Conservation (phyloP, 129 eudicot genomes). For the Gnaphalium uliginosum region DNA sequence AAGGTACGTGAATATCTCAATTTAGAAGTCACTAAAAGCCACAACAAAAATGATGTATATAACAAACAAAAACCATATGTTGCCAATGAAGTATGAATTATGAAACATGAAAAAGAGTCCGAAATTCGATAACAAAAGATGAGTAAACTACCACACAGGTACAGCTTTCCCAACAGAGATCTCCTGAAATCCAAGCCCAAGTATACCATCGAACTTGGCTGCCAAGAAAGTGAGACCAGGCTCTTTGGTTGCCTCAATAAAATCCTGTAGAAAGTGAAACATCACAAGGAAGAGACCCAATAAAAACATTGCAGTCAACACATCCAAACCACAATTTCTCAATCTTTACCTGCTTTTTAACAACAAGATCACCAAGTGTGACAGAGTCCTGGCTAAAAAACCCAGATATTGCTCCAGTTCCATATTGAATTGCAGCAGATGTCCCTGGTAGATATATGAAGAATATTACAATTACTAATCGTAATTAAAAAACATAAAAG, state of each 20-base stretch:
- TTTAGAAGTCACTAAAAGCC: not conserved
- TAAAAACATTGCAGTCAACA: not conserved
- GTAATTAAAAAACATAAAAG: not conserved
- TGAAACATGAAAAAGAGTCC: constrained; percentile 10
- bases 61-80: constrained; percentile 16
- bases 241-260: constrained; percentile 88
- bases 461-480: constrained; percentile 12
- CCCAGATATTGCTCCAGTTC: constrained; percentile 95
- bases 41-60: not conserved
- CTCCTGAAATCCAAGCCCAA: constrained; percentile 91
- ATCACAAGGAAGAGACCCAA: constrained; percentile 11
- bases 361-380: constrained; percentile 69
- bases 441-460: constrained; percentile 53
- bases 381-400: constrained; percentile 76
- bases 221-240: constrained; percentile 93
- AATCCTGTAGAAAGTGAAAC: constrained; percentile 50
- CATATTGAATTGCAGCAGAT: constrained; percentile 86
- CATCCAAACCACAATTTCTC: not conserved
- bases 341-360: constrained; percentile 65
- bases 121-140: not conserved
- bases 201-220: constrained; percentile 93
- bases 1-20: constrained; percentile 5
- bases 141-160: constrained; percentile 72
- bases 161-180: constrained; percentile 84
- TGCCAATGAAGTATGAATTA: not conserved